Conservation (phyloP, 768 basidiomycete genomes). For the Psilocybe cubensis region DNA sequence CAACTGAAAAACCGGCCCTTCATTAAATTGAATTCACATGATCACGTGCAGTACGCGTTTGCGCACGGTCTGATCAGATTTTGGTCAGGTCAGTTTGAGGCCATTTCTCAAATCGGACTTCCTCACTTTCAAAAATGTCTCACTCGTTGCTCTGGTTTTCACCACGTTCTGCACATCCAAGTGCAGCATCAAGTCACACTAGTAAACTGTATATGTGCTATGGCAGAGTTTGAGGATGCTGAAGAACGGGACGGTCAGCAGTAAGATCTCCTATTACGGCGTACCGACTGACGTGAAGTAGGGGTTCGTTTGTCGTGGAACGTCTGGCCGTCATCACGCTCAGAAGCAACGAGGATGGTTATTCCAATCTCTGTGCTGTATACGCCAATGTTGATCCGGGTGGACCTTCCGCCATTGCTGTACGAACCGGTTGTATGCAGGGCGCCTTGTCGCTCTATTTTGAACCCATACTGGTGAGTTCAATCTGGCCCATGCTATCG, state of each 20-base stretch:
- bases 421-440: slow-evolving; percentile 99
- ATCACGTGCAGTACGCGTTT: too few relatives aligned
- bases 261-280: too few relatives aligned
- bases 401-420: slow-evolving; percentile 93
- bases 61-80: too few relatives aligned
- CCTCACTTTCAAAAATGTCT: too few relatives aligned
- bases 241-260: slow-evolving; percentile 92
- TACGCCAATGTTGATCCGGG: slow-evolving; percentile 90
- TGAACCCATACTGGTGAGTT: slow-evolving; percentile 94
- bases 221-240: slow-evolving; percentile 94
- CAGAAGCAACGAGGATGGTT: slow-evolving; percentile 96
- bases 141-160: too few relatives aligned
- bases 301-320: slow-evolving; percentile 98
- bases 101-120: too few relatives aligned
- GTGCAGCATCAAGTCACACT: too few relatives aligned
- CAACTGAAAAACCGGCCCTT: too few relatives aligned
- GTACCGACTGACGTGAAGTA: too few relatives aligned
- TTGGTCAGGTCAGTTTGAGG: too few relatives aligned
- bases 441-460: slow-evolving; percentile 93
- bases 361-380: slow-evolving; percentile 99
- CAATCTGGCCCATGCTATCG: slow-evolving; percentile 1
- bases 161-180: too few relatives aligned
- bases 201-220: slow-evolving; percentile 27
- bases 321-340: slow-evolving; percentile 96
- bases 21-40: too few relatives aligned